A percentile compares a stretch with the other conserved stretches of the same genome.
Evolutionary conservation across 106 monocot species (phyloP).

Genomic region (Apostasia ramifera): DNA sequence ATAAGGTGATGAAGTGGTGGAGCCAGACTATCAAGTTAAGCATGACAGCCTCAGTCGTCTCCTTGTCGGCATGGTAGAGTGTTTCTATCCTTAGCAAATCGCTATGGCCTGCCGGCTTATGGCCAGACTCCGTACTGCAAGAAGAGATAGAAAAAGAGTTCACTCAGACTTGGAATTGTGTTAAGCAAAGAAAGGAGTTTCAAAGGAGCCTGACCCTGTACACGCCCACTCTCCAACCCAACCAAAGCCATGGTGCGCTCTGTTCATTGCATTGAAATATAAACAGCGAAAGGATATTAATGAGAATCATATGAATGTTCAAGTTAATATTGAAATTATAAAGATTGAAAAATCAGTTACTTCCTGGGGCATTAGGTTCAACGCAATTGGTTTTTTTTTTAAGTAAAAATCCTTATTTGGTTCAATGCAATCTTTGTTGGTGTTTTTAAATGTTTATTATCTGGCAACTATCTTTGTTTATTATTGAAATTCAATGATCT

Average conservation of each 20-base stretch:
- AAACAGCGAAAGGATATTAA: background rate
- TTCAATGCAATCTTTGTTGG: too few species aligned
- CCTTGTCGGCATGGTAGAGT: slow-evolving; percentile 78
- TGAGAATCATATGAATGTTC: background rate
- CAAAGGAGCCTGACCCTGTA: background rate
- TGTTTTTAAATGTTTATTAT: too few species aligned
- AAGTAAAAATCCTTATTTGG: too few species aligned
- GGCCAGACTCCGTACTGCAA: slow-evolving; percentile 54
- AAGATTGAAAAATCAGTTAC: too few species aligned
- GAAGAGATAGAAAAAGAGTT: background rate
- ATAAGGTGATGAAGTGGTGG: slow-evolving; percentile 54
- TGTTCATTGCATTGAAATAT: background rate
- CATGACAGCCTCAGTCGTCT: slow-evolving; percentile 69
- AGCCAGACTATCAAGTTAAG: slow-evolving; percentile 73
- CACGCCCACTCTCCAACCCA: slow-evolving; percentile 7
- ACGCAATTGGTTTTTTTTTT: too few species aligned
- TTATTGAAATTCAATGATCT: too few species aligned
- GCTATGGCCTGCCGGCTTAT: slow-evolving; percentile 15
- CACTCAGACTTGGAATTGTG: background rate
- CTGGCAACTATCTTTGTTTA: too few species aligned
- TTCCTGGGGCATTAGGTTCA: too few species aligned
- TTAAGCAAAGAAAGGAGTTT: background rate
- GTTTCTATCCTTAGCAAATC: slow-evolving; percentile 58
- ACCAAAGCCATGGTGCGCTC: slow-evolving; percentile 8
- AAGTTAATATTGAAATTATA: too few species aligned